A percentile compares a stretch with the other conserved stretches of the same genome.
These are phyloP conservation scores for Knufia petricola DNA, from an alignment of 2,329 filamentous ascomycete species.

Conservation along the genomic window DNA sequence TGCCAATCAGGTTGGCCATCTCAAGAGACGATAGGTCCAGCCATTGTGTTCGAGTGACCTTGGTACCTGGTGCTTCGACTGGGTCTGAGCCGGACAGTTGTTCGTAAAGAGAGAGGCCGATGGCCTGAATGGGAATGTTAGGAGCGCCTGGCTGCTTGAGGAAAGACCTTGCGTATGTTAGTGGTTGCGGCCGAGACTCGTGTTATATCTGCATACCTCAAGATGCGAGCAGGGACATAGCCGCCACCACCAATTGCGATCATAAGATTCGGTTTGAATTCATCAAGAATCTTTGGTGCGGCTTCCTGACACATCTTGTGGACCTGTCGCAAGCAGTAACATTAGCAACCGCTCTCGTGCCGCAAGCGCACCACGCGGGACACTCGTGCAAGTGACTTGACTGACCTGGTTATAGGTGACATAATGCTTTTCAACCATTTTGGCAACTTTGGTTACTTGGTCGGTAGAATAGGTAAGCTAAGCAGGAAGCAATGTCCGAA, in stretches of 20 bases:
- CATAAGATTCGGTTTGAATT: slow-evolving; percentile 89
- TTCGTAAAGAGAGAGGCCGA: slow-evolving; percentile 95
- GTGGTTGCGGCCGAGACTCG: not conserved
- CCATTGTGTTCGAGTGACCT: slow-evolving; percentile 97
- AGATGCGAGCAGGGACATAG: slow-evolving; percentile 92
- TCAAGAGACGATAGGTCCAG: slow-evolving; percentile 78
- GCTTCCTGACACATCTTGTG: slow-evolving; percentile 93
- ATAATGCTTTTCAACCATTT: slow-evolving; percentile 76
- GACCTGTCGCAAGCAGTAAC: slow-evolving; percentile 48
- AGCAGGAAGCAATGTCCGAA: not conserved
- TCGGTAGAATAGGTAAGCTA: not conserved
- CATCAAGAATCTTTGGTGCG: slow-evolving; percentile 68
- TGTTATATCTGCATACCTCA: slow-evolving; percentile 49
- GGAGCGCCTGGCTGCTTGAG: slow-evolving; percentile 76
- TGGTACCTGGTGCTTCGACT: slow-evolving; percentile 74
- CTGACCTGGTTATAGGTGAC: slow-evolving; percentile 85
- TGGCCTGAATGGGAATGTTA: slow-evolving; percentile 99
- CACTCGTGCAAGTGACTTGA: slow-evolving; percentile 3
- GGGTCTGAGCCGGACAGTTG: slow-evolving; percentile 54
- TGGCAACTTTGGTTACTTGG: not conserved
- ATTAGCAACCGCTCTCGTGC: not conserved
- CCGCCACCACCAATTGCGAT: slow-evolving; percentile 97
- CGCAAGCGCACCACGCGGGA: not conserved
- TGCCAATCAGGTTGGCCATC: slow-evolving; percentile 82
- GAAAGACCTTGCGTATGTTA: slow-evolving; percentile 54